These are phyloP conservation scores for Tricholomella constricta DNA, from an alignment of 768 basidiomycete species.

Conservation along the genomic window DNA sequence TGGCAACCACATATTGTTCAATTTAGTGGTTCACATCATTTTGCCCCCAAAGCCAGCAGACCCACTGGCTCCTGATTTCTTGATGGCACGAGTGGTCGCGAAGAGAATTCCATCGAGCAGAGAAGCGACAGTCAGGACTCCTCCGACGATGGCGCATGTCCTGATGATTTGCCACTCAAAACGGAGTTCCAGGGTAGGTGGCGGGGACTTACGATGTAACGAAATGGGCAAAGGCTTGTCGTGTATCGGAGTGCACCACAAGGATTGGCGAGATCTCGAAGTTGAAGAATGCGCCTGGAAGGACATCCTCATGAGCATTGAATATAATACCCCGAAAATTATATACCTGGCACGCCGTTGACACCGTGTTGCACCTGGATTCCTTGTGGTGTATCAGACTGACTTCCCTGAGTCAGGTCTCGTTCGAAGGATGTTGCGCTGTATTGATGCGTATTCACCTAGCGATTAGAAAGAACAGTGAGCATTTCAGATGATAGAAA, in stretches of 20 bases:
- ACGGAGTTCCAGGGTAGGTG: not conserved
- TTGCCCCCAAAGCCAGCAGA: conserved; percentile 37
- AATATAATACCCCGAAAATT: not conserved
- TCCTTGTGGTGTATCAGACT: conserved; percentile 60
- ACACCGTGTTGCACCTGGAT: conserved; percentile 75
- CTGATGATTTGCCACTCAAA: conserved; percentile 40
- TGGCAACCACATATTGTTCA: conserved; percentile 6
- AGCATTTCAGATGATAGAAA: not conserved
- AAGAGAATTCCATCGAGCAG: conserved; percentile 87
- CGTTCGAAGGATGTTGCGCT: conserved; percentile 96
- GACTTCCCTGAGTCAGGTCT: conserved; percentile 67
- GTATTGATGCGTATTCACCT: conserved; percentile 93
- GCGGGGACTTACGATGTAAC: conserved; percentile 79
- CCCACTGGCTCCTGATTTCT: conserved; percentile 49
- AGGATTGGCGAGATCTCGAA: conserved; percentile 97
- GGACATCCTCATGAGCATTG: not conserved
- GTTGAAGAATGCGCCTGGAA: conserved; percentile 83
- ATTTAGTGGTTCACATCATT: conserved; percentile 40
- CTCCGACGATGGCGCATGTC: conserved; percentile 96
- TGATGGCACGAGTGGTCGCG: conserved; percentile 73
- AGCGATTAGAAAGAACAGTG: conserved; percentile 9
- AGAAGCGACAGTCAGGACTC: conserved; percentile 92
- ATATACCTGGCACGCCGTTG: conserved; percentile 64
- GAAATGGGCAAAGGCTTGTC: conserved; percentile 98
- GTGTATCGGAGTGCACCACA: conserved; percentile 85